Evolutionary conservation across 495 filamentous ascomycete species (phyloP), one percentile per base, ranked within the genome.

Genomic region (Aspergillus wentii): DNA sequence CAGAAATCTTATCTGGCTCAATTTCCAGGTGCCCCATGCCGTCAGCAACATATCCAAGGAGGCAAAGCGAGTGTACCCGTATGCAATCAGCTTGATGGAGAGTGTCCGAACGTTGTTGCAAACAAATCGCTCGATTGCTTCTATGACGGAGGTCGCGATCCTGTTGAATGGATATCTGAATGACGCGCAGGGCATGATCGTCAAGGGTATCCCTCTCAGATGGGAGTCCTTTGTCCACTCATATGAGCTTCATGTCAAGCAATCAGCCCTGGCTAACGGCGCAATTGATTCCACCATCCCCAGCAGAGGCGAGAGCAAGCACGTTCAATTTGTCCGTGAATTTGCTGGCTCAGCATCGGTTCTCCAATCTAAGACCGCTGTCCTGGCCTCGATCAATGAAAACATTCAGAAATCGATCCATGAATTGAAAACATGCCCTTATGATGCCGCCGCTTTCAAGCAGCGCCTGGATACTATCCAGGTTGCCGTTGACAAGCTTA

Each of bases 181-280:
- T 46, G 86, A 95, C 37, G 84, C 85, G 1, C 86, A 95, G 41
- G 60, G 58, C 19, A 76, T 95, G 48, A 77, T 97, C 38, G 66
- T 68, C 31, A 95, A 92, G 66, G 92, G 92, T 29, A 71, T 96
- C 30, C 85, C 86, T 8, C 67, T 97, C 20, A 82, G 85, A 49
- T 98, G 92, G 92, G 92, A 98, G 56, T 91, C 92, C 1, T 95
- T 98, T 55, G 85, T 98, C 21, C 88, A 96, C 51, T 88, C 88
- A 6, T 97, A 95, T 56, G 92, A 97, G 56, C 68, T 95, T 13
- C 87, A 91, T 48, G 74, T 89, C 35, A 85, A 91, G 48, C 83
- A 87, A 48, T 71, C 79, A 21, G 63, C 71, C n/a, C 66, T 70
- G 36, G 52, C 61, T n/a, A 68, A 68, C 33, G 80, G 79, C 23